A percentile compares a stretch with the other conserved stretches of the same genome.
Conservation (phyloP, 2,329 filamentous ascomycete species). For the Trichoderma atrobrunneum region DNA sequence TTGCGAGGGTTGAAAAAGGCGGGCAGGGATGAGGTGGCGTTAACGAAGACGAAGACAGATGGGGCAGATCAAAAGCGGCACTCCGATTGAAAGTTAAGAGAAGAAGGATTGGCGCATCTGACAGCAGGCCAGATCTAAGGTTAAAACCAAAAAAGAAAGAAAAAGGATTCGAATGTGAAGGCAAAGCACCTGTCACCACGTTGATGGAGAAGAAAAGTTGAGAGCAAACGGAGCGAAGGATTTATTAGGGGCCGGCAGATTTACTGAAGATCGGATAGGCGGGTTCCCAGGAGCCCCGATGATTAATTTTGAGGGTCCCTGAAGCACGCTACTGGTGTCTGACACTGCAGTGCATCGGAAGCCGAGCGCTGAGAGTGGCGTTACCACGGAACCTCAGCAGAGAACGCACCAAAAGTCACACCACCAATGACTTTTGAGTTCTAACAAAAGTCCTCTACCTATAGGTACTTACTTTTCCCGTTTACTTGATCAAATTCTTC, state of each 20-base stretch:
- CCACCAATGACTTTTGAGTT: constrained; percentile 1
- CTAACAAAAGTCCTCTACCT: background rate
- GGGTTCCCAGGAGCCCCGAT: constrained; percentile 7
- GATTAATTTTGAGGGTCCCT: constrained; percentile 28
- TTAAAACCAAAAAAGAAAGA: background rate
- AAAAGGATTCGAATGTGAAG: background rate
- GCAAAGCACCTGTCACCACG: background rate
- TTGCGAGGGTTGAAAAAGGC: constrained; percentile 4
- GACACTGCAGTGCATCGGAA: background rate
- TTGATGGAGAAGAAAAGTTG: background rate
- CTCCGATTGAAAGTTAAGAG: background rate
- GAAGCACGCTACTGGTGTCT: constrained; percentile 2
- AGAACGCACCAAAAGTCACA: constrained; percentile 12
- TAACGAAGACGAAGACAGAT: constrained; percentile 21
- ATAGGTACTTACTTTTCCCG: background rate
- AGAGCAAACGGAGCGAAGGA: background rate
- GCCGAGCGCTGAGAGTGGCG: constrained; percentile 16
- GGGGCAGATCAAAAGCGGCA: background rate
- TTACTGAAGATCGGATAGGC: constrained; percentile 9
- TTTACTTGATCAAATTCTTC: background rate
- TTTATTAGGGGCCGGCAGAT: constrained; percentile 13
- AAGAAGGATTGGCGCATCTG: constrained; percentile 2
- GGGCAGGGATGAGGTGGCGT: constrained; percentile 14
- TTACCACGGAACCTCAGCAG: constrained; percentile 12
- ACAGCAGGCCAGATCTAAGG: background rate